phyloP scores from a whole-genome alignment of 352 stramenopile genomes.

The Globisporangium splendens region DNA sequence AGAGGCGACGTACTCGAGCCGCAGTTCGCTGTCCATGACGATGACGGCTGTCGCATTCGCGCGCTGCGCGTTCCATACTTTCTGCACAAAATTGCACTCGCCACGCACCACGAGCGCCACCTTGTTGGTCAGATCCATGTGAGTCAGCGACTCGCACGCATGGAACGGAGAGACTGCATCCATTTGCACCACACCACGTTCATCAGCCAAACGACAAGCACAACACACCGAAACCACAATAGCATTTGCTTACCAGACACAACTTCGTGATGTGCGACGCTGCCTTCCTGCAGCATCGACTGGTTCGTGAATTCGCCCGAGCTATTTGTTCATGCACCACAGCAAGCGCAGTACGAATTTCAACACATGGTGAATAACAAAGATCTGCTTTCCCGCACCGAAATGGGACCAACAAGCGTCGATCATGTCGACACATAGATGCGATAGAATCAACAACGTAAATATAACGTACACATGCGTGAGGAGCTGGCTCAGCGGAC shows the following conservation, averaged over 20 bases:
- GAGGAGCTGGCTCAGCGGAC: constrained; percentile 47
- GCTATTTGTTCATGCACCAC: constrained; percentile 14
- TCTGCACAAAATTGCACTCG: constrained; percentile 58
- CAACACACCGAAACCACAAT: too few relatives aligned
- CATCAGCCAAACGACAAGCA: background rate
- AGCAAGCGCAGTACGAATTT: background rate
- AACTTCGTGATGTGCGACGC: constrained; percentile 31
- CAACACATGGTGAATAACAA: too few relatives aligned
- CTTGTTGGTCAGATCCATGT: constrained; percentile 49
- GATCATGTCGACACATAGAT: background rate
- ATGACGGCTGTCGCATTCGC: constrained; percentile 63
- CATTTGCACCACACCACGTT: background rate
- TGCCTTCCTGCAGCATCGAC: constrained; percentile 32
- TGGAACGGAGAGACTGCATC: constrained; percentile 48
- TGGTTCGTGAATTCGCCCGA: constrained; percentile 75
- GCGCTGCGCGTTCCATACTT: constrained; percentile 49
- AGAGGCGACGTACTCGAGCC: constrained; percentile 39
- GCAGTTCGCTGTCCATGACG: constrained; percentile 68
- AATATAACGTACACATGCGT: constrained; percentile 59
- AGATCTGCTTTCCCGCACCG: too few relatives aligned
- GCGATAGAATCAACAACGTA: background rate
- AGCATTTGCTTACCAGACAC: constrained; percentile 35
- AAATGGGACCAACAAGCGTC: too few relatives aligned
- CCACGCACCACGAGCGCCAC: constrained; percentile 75
- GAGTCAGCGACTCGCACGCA: constrained; percentile 48